Conservation (phyloP, 164 flowering plant species). For the Buxus sempervirens region DNA sequence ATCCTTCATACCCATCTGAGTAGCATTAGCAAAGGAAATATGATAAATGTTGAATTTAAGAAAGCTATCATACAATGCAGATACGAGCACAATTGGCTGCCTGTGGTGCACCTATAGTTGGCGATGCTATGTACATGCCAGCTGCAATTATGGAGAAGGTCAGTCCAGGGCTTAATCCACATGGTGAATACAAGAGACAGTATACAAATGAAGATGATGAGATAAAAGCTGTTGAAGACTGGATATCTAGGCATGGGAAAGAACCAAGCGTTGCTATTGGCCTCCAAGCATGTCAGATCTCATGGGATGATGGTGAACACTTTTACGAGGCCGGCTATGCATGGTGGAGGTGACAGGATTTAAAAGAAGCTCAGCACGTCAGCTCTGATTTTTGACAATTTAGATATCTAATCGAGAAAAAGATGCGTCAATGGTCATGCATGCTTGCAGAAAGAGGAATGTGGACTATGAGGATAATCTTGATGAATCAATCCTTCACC, state of each 20-base stretch:
- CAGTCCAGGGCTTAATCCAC: conserved; percentile 64
- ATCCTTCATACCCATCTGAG: background rate
- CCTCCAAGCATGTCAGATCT: conserved; percentile 93
- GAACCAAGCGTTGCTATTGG: conserved; percentile 85
- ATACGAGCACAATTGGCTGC: conserved; percentile 93
- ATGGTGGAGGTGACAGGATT: conserved; percentile 65
- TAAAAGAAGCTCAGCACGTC: background rate
- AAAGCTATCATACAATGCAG: conserved; percentile 36
- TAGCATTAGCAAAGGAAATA: background rate
- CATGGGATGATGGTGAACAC: conserved; percentile 80
- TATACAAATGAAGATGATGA: conserved; percentile 40
- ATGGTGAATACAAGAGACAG: conserved; percentile 41
- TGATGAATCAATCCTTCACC: background rate
- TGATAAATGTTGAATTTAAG: no score
- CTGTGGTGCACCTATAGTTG: conserved; percentile 86
- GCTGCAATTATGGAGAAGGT: conserved; percentile 63
- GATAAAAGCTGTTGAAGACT: conserved; percentile 43
- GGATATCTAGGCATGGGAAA: conserved; percentile 81
- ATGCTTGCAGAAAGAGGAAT: background rate
- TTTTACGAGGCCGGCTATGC: conserved; percentile 72
- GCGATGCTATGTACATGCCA: conserved; percentile 95
- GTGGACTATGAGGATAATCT: background rate
- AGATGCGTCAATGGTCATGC: background rate
- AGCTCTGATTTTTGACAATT: background rate
- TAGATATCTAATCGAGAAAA: background rate